Base-by-base conservation (phyloP, 1,139 yeast genomes). In the Hyphopichia pseudoburtonii region DNA sequence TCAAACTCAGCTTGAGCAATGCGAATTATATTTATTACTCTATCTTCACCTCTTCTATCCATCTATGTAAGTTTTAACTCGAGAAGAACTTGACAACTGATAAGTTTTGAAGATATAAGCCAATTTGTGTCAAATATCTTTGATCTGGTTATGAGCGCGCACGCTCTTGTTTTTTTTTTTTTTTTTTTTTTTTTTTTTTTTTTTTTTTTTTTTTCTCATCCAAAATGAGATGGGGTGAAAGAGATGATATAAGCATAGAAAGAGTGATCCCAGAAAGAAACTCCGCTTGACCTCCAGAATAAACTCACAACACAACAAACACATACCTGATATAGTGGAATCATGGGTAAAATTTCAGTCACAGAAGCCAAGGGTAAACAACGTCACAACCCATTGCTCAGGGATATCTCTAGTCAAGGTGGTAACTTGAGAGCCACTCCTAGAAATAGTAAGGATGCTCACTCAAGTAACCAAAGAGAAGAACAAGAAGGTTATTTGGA, bases 361-460 rank as follows among this genome's bases (percentile, higher is more conserved):
- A 62, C 66, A 35, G 79, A 71, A 12, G 51, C 63, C 25, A 80
- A 70, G 50, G 73, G 67, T 7, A 78, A 71, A 49, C 76, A 56
- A 34, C 74, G 76, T 44, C 96, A 87, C 58, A 86, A 80, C 51
- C 96, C 97, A 8, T 70, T 90, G 40, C 78, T 79, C 52, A 82
- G 78, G 51, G 96, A 88, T 52, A 73, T 87, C 34, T 76, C 87
- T 10, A 74, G 86, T 19, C 81, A 78, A 31, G 79, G 82, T 27
- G 96, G 96, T 15, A 78, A 76, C 39, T 71, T 87, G 53, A 80
- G 84, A 56, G 61, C 68, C 25, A 59, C 63, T 4, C 60, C 66
- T 10, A 51, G 59, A 43, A 33, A 52, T 17, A 34, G 57, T 17
- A 38, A 37, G 16, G 25, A 23, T 9, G 37, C 41, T 9, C 34